Evolutionary conservation across 176 grass and related monocot genomes (phyloP), one percentile per base, ranked within the genome.

Genomic region (Olyra latifolia): DNA sequence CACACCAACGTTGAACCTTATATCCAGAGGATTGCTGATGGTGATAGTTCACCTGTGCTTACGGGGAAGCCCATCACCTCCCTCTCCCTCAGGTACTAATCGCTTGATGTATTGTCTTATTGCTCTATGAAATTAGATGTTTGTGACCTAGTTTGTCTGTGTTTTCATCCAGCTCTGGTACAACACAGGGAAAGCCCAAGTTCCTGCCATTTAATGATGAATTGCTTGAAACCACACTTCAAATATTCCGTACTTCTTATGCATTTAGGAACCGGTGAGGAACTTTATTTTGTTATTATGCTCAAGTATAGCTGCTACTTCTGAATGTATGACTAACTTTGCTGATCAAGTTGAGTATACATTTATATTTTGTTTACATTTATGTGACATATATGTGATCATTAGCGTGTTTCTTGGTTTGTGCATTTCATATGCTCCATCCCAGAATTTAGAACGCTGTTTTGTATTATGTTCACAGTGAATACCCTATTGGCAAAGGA

Each of bases 151-250:
- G 4, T 67, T 72, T 68, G 53, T 86, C 54, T 20, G 1, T 77
- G 20, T 59, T 48, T 77, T 72, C 62, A 29, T 83, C 20, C 84
- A 99, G 97, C 85, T 99, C 97, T 65, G 97, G 97, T 44, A 99
- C 97, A 23, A 99, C 97, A 43, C 87, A 96, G 42, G 96, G 96
- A 66, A 99, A 90, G 68, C 96, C 92, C 30, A 99, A 99, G 80
- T 95, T 89, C 72, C 48, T 99, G 53, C 90, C 96, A 27, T 99
- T 99, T 68, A 99, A 89, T 59, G 96, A 95, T 23, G 93, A 99
- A 81, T 82, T 99, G 30, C 83, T 99, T 78, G 88, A 95, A 46
- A 88, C 89, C 20, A 99, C 93, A 62, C 90, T 99, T 63, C 90
- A 99, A 84, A 89, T 88, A 77, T 91, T 82, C 72, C 59, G 76